Base-by-base conservation (phyloP, 1,139 yeast genomes). In the Saccharomyces hybrid region DNA sequence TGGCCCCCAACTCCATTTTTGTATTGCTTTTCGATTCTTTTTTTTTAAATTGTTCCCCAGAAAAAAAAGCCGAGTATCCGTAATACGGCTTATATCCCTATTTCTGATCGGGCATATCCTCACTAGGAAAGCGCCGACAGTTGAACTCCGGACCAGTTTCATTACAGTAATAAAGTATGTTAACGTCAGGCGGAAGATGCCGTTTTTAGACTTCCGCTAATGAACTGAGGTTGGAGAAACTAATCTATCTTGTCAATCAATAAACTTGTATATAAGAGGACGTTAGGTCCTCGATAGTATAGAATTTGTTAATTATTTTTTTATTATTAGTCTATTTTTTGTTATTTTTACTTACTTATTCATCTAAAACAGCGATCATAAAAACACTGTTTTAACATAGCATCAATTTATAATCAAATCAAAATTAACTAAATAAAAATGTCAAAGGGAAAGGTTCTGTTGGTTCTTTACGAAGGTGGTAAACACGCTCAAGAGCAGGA, bases 401-500 rank as follows among this genome's bases (percentile, higher is more conserved):
- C 26, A 24, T 24, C 26, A 24, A 24, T 24, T 24, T 24, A 24
- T 24, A 24, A 24, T n/a, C 19, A 34, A 2, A 14, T n/a, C 8
- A 34, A 34, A 34, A 34, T n/a, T 34, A 8, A 11, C 31, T 19
- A 29, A 12, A 4, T 26, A 3, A 16, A 29, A 4, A 44, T 51
- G 53, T 4, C 49, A 14, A 47, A 34, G 47, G 47, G 29, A n/a
- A 79, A 79, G 63, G 79, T 81, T 53, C 76, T 82, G 61, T 72
- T 82, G 56, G 84, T 81, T 51, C 76, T 82, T 61, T 82, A 82
- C 74, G 69, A 71, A 58, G 85, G 83, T 54, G 77, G 77, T 41
- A 66, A 74, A 46, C 86, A 82, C 66, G 89, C 90, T 56, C 61
- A 68, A 51, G 81, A 84, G 62, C 86, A 83, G 66, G 74, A 79